Evolutionary conservation across 495 filamentous ascomycete species (phyloP).

Genomic region (Thermothielavioides terrestris): DNA sequence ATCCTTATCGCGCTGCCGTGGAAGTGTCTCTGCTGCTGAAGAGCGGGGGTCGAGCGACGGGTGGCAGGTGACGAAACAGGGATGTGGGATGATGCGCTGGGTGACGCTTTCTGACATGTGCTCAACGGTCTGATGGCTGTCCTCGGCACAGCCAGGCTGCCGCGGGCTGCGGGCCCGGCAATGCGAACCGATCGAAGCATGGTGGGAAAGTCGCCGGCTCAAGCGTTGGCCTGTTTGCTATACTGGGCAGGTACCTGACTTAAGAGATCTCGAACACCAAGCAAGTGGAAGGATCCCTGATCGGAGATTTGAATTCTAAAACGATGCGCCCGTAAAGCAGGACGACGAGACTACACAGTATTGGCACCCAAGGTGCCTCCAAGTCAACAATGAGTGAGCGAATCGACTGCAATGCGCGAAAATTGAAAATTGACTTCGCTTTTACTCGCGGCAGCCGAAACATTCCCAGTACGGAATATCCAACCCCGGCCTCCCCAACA

Average conservation of each 20-base stretch:
- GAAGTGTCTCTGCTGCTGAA: conserved; percentile 31
- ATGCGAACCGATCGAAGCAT: conserved; percentile 40
- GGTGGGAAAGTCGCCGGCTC: conserved; percentile 17
- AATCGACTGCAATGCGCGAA: neutral
- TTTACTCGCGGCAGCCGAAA: neutral
- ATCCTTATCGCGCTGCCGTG: conserved; percentile 43
- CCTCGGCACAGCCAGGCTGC: conserved; percentile 34
- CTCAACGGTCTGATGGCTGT: conserved; percentile 26
- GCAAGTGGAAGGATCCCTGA: conserved; percentile 3
- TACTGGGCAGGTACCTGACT: no score
- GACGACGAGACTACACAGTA: neutral
- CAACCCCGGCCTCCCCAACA: conserved; percentile 5
- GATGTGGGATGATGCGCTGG: conserved; percentile 1
- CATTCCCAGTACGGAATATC: neutral
- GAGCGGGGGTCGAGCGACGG: conserved; percentile 5
- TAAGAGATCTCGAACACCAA: no score
- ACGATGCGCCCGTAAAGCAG: neutral
- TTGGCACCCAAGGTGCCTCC: neutral
- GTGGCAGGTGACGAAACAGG: conserved; percentile 10
- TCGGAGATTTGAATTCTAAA: neutral
- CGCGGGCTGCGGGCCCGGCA: conserved; percentile 31
- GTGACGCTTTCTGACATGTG: conserved; percentile 28
- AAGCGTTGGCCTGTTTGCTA: neutral
- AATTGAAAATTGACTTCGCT: neutral
- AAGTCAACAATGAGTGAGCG: neutral